Percentiles rank a stretch among this genome's conserved stretches.
Conservation (phyloP, 192 early-diverging fungal species). For the Fimicolochytrium jonesii region DNA sequence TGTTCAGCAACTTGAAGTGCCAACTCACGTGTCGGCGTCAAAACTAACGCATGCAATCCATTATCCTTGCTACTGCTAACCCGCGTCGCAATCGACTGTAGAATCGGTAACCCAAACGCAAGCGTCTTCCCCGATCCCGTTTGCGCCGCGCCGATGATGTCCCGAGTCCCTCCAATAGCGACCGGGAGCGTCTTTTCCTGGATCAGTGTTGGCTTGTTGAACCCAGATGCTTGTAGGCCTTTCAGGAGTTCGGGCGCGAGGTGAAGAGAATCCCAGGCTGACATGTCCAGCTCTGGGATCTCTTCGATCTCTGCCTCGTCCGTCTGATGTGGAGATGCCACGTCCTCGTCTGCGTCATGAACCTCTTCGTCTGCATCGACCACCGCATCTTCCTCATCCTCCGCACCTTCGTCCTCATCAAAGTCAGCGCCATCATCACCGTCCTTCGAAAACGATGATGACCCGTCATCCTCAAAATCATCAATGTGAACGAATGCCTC, state of each 20-base stretch:
- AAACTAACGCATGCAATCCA: conserved; percentile 61
- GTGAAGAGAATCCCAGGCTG: conserved; percentile 64
- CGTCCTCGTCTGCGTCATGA: conserved; percentile 16
- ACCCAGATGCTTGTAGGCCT: conserved; percentile 68
- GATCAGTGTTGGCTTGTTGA: conserved; percentile 79
- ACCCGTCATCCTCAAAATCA: conserved; percentile 69
- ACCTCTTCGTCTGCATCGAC: neutral
- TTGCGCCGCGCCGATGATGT: conserved; percentile 90
- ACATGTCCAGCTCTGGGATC: conserved; percentile 26
- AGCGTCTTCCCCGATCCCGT: conserved; percentile 96
- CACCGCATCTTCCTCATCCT: conserved; percentile 7
- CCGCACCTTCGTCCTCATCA: conserved; percentile 12
- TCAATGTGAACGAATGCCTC: conserved; percentile 50
- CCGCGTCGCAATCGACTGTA: conserved; percentile 62
- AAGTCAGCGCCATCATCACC: conserved; percentile 21
- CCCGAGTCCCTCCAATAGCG: conserved; percentile 62
- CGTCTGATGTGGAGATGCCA: neutral
- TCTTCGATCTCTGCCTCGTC: neutral
- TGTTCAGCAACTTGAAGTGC: conserved; percentile 92
- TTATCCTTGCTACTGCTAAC: conserved; percentile 30
- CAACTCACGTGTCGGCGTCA: conserved; percentile 93
- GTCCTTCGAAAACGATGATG: too few species aligned
- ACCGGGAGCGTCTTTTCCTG: conserved; percentile 70
- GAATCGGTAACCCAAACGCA: conserved; percentile 91
- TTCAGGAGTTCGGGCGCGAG: conserved; percentile 56